Evolutionary conservation across 2,329 filamentous ascomycete species (phyloP).

Genomic region (Pseudocercospora musae): DNA sequence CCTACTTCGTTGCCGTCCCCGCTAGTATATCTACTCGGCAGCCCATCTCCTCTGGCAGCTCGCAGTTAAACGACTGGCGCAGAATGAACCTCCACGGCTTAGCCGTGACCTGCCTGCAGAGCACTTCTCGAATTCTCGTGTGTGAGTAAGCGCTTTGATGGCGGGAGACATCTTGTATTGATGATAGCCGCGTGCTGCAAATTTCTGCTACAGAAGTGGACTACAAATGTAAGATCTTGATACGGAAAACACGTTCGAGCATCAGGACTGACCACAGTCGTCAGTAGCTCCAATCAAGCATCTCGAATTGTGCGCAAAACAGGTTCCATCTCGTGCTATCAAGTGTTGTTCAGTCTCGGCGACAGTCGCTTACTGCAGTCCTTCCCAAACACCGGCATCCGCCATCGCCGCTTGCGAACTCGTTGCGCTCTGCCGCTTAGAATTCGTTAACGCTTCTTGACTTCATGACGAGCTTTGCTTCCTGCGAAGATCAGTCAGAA

Average conservation of each 20-base stretch:
- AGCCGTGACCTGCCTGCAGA: constrained; percentile 73
- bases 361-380: too few species aligned
- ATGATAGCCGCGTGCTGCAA: background rate
- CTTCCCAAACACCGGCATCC: too few species aligned
- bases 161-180: constrained; percentile 64
- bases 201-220: too few species aligned
- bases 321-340: background rate
- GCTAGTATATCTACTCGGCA: constrained; percentile 88
- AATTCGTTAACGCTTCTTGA: background rate
- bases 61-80: constrained; percentile 93
- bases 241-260: too few species aligned
- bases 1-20: constrained; percentile 36
- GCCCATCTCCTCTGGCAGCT: constrained; percentile 64
- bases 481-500: too few species aligned
- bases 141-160: constrained; percentile 79
- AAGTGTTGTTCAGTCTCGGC: background rate
- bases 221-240: too few species aligned
- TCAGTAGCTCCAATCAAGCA: too few species aligned
- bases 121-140: constrained; percentile 58
- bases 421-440: too few species aligned
- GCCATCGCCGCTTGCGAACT: too few species aligned
- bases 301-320: too few species aligned
- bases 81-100: constrained; percentile 62
- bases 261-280: too few species aligned
- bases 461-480: background rate